A percentile compares a stretch with the other conserved stretches of the same genome.
Conservation (phyloP, 176 grass and related monocot species). For the Triticum aestivum region DNA sequence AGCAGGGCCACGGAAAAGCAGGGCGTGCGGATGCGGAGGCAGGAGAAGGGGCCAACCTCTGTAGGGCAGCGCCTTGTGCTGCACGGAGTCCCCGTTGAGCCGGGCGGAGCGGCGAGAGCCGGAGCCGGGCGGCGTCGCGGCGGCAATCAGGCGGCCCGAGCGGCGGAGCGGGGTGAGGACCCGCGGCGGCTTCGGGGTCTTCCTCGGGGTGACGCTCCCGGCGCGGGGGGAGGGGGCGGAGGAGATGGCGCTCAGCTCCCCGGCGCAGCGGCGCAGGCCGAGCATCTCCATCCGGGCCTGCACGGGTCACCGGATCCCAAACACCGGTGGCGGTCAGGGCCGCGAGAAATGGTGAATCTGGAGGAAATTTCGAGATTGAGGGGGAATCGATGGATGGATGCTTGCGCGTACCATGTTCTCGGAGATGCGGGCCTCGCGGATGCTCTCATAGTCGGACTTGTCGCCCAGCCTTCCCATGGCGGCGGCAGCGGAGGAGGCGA, state of each 20-base stretch:
- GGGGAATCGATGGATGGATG: not conserved
- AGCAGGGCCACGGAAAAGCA: not conserved
- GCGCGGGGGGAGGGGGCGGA: constrained; percentile 35
- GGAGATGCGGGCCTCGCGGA: constrained; percentile 72
- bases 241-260: constrained; percentile 50
- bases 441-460: constrained; percentile 63
- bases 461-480: constrained; percentile 41
- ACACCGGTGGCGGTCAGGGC: constrained; percentile 6
- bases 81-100: constrained; percentile 13
- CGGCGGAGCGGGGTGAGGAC: constrained; percentile 62
- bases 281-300: constrained; percentile 78
- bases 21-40: not conserved
- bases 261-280: constrained; percentile 51
- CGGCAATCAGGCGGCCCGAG: constrained; percentile 46
- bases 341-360: not conserved
- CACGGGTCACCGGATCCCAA: not conserved
- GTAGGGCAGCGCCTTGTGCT: constrained; percentile 20
- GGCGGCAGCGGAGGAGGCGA: not conserved
- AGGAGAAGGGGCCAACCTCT: constrained; percentile 20
- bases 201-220: constrained; percentile 30
- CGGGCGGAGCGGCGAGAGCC: constrained; percentile 34
- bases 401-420: constrained; percentile 58
- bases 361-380: not conserved
- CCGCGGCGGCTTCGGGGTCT: constrained; percentile 18
- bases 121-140: not conserved